phyloP scores from a whole-genome alignment of 164 flowering plant genomes.

The Warburgia ugandensis region DNA sequence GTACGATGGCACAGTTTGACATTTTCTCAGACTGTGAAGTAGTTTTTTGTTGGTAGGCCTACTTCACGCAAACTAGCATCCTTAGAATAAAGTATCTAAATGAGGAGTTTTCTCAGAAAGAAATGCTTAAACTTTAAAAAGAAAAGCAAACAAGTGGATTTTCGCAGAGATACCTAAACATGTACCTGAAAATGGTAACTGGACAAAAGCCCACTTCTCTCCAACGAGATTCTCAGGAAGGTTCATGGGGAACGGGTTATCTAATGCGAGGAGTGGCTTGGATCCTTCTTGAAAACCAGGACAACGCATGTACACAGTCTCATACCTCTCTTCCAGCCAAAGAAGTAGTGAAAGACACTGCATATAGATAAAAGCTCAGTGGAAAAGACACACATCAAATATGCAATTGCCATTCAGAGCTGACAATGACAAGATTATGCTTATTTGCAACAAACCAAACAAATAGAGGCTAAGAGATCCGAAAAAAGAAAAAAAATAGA shows the following conservation, averaged over 20 bases:
- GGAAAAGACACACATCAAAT: too few relatives aligned
- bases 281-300: slow-evolving; percentile 93
- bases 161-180: too few relatives aligned
- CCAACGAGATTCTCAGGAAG: slow-evolving; percentile 91
- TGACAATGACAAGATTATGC: background rate
- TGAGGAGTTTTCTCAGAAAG: too few relatives aligned
- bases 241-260: slow-evolving; percentile 91
- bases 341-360: slow-evolving; percentile 86
- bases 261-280: slow-evolving; percentile 75
- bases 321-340: slow-evolving; percentile 95
- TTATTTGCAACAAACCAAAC: background rate
- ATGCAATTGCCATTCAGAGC: too few relatives aligned
- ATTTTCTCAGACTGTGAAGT: too few relatives aligned
- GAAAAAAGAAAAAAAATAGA: too few relatives aligned
- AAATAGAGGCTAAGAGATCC: background rate
- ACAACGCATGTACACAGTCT: slow-evolving; percentile 78
- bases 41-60: too few relatives aligned
- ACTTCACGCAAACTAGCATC: too few relatives aligned
- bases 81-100: too few relatives aligned
- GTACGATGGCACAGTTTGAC: too few relatives aligned
- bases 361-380: slow-evolving; percentile 7
- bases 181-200: slow-evolving; percentile 81
- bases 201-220: slow-evolving; percentile 97
- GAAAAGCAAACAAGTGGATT: too few relatives aligned
- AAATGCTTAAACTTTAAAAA: too few relatives aligned